Conservation (phyloP, 495 filamentous ascomycete species). For the Penicillium waksmanii region DNA sequence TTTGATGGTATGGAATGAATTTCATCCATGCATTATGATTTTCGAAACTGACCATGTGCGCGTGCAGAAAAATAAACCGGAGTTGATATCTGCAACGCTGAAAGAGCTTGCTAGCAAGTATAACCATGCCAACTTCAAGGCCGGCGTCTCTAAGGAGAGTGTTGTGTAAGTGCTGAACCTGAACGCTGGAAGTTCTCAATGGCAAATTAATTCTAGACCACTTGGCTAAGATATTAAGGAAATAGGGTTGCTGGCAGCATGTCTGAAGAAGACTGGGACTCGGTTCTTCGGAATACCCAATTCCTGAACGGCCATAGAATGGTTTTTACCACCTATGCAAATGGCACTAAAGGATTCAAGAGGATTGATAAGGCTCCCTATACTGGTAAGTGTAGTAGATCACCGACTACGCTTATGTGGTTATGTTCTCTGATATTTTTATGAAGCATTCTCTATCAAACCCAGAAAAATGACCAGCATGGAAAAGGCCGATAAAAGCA, state of each 20-base stretch:
- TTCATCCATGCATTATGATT: no score
- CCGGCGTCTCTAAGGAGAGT: no score
- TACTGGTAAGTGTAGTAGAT: neutral
- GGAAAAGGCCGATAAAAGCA: neutral
- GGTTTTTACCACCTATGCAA: neutral
- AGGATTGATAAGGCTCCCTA: slow-evolving; percentile 10
- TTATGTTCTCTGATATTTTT: neutral
- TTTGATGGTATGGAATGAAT: no score
- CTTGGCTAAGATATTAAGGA: no score
- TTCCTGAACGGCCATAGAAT: slow-evolving; percentile 9
- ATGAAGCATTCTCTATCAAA: neutral
- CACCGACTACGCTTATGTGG: neutral
- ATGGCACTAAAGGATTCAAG: neutral
- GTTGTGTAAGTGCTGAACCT: no score
- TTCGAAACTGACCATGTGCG: no score
- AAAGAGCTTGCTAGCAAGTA: no score
- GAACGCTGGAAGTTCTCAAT: no score
- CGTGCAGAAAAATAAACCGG: no score
- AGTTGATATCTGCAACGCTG: no score
- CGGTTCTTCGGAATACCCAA: slow-evolving; percentile 1
- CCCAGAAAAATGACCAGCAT: neutral
- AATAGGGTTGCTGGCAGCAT: neutral
- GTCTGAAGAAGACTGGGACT: slow-evolving; percentile 8
- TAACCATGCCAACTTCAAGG: no score
- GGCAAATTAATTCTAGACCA: no score